Evolutionary conservation across 179 eudicot genomes (phyloP).

Genomic region (Drosera spatulata): DNA sequence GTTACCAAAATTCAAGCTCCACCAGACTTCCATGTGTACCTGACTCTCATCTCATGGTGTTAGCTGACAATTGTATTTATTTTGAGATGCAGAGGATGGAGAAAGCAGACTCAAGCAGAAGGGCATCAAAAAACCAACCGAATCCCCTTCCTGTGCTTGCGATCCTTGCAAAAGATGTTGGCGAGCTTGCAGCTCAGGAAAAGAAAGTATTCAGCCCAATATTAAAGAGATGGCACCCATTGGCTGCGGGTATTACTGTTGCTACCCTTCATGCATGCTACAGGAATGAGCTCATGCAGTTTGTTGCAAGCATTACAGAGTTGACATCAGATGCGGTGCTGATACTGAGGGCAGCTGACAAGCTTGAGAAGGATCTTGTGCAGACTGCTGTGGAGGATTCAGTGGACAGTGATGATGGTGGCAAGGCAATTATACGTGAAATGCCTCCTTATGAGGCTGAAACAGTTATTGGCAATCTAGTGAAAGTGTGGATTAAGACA

Average conservation of each 20-base stretch:
- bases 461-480: constrained; percentile 73
- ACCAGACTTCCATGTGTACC: background rate
- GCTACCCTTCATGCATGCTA: constrained; percentile 98
- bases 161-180: constrained; percentile 91
- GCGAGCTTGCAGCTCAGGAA: constrained; percentile 82
- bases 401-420: constrained; percentile 98
- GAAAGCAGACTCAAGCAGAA: constrained; percentile 94
- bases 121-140: constrained; percentile 79
- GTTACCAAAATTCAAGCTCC: background rate
- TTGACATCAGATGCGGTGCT: constrained; percentile 92
- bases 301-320: constrained; percentile 64
- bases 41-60: background rate
- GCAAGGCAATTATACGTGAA: constrained; percentile 93
- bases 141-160: constrained; percentile 92
- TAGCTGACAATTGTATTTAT: constrained; percentile 6
- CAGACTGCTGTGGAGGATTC: constrained; percentile 98
- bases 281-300: constrained; percentile 91
- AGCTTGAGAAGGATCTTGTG: constrained; percentile 93
- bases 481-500: constrained; percentile 75
- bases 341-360: constrained; percentile 84
- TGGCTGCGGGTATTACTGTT: constrained; percentile 96
- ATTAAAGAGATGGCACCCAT: constrained; percentile 93
- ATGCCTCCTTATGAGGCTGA: constrained; percentile 99
- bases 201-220: constrained; percentile 88
- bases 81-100: constrained; percentile 71